Evolutionary conservation across 495 filamentous ascomycete species (phyloP).

Genomic region (Penicillium pulvis): DNA sequence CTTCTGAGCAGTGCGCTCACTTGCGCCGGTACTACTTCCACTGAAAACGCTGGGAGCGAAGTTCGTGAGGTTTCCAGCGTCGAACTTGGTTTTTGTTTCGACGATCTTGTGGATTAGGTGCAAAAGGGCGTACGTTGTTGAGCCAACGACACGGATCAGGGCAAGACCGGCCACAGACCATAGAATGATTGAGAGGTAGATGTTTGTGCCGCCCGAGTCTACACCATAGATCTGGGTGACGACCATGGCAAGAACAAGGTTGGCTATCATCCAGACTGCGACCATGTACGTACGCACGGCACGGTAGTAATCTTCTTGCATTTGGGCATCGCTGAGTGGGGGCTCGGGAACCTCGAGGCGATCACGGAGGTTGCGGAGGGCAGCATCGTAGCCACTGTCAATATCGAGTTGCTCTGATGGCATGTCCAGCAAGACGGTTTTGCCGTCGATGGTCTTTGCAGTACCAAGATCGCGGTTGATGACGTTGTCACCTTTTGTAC

Average conservation of each 20-base stretch:
- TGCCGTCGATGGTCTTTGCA: slow-evolving; percentile 67
- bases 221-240: slow-evolving; percentile 83
- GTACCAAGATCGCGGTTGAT: slow-evolving; percentile 88
- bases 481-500: slow-evolving; percentile 97
- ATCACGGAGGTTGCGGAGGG: slow-evolving; percentile 92
- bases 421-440: slow-evolving; percentile 85
- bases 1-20: slow-evolving; percentile 24
- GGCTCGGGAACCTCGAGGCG: slow-evolving; percentile 75
- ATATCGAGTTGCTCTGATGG: slow-evolving; percentile 97
- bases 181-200: slow-evolving; percentile 89
- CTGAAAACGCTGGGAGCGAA: slow-evolving; percentile 30
- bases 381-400: slow-evolving; percentile 96
- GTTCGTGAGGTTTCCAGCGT: slow-evolving; percentile 43
- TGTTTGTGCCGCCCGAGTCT: slow-evolving; percentile 70
- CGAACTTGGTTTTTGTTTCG: slow-evolving; percentile 75
- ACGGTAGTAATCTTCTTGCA: slow-evolving; percentile 98
- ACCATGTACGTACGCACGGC: slow-evolving; percentile 99
- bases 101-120: slow-evolving; percentile 81
- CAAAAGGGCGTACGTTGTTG: slow-evolving; percentile 77
- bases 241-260: slow-evolving; percentile 90
- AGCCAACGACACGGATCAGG: slow-evolving; percentile 78
- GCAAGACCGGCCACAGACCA: slow-evolving; percentile 90
- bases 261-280: slow-evolving; percentile 90
- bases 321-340: slow-evolving; percentile 68
- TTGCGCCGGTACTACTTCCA: slow-evolving; percentile 28